Conservation (phyloP, 495 filamentous ascomycete genomes). For the Xylaria cubensis region DNA sequence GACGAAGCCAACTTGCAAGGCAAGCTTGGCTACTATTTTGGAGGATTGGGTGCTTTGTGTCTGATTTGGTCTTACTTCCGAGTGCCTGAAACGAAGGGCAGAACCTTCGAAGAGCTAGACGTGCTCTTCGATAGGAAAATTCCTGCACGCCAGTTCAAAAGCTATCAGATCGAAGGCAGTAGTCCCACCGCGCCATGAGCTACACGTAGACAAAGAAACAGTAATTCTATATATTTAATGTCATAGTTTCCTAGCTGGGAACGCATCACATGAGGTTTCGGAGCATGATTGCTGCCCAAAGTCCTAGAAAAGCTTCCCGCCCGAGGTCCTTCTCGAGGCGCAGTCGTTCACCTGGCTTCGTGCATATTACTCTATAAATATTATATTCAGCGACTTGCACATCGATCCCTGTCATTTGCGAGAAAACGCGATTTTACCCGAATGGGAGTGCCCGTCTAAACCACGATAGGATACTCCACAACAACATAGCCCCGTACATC, state of each 20-base stretch:
- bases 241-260: too few species aligned
- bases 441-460: not conserved
- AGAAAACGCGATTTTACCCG: constrained; percentile 4
- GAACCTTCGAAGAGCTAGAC: constrained; percentile 67
- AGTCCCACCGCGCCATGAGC: constrained; percentile 26
- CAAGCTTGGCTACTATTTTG: constrained; percentile 74
- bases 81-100: constrained; percentile 65
- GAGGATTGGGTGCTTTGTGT: constrained; percentile 56
- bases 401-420: not conserved
- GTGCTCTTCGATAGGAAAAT: constrained; percentile 58
- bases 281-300: constrained; percentile 17
- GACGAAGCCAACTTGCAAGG: constrained; percentile 67
- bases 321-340: constrained; percentile 11
- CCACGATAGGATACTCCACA: constrained; percentile 5
- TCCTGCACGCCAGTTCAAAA: constrained; percentile 58
- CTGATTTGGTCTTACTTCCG: constrained; percentile 59
- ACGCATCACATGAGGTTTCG: not conserved
- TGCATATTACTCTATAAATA: not conserved
- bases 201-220: not conserved
- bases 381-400: not conserved
- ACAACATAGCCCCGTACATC: not conserved
- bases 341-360: constrained; percentile 19
- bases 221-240: not conserved
- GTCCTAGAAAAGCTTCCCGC: constrained; percentile 1
- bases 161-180: constrained; percentile 43